Evolutionary conservation across 1,139 yeast genomes (phyloP).

Genomic region (Blastobotrys serpentis): DNA sequence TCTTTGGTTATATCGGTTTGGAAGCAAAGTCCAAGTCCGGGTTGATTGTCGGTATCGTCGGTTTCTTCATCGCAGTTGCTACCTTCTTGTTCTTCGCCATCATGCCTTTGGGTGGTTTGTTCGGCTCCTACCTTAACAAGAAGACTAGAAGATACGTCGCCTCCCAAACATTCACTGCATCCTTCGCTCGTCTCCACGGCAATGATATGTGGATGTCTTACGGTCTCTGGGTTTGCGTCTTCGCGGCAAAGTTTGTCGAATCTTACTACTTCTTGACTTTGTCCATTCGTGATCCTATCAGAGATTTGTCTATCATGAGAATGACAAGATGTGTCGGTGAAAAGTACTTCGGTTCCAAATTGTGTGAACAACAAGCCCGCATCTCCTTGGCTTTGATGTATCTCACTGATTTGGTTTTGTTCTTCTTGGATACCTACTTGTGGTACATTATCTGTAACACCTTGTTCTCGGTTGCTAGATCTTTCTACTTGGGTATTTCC

Average conservation of each 20-base stretch:
- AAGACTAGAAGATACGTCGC: slow-evolving; percentile 88
- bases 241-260: slow-evolving; percentile 70
- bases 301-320: slow-evolving; percentile 61
- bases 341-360: slow-evolving; percentile 44
- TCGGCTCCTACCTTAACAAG: slow-evolving; percentile 86
- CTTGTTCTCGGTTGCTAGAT: slow-evolving; percentile 63
- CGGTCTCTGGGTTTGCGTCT: slow-evolving; percentile 66
- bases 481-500: slow-evolving; percentile 74
- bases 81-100: slow-evolving; percentile 83
- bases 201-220: slow-evolving; percentile 60
- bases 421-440: slow-evolving; percentile 79
- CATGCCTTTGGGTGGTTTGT: slow-evolving; percentile 97
- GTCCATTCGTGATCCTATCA: slow-evolving; percentile 74
- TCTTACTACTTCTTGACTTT: slow-evolving; percentile 79
- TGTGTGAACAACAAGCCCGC: slow-evolving; percentile 63
- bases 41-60: slow-evolving; percentile 77
- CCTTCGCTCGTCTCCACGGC: slow-evolving; percentile 76
- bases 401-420: slow-evolving; percentile 67
- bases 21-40: slow-evolving; percentile 71
- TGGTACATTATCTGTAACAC: slow-evolving; percentile 88
- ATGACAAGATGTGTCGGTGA: slow-evolving; percentile 67
- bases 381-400: slow-evolving; percentile 56
- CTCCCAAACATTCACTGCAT: slow-evolving; percentile 94
- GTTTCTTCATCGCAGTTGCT: slow-evolving; percentile 82
- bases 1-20: slow-evolving; percentile 71